Percentiles rank a stretch among this genome's conserved stretches.
Conservation (phyloP, 176 grass and related monocot species). For the Stipa capillata region DNA sequence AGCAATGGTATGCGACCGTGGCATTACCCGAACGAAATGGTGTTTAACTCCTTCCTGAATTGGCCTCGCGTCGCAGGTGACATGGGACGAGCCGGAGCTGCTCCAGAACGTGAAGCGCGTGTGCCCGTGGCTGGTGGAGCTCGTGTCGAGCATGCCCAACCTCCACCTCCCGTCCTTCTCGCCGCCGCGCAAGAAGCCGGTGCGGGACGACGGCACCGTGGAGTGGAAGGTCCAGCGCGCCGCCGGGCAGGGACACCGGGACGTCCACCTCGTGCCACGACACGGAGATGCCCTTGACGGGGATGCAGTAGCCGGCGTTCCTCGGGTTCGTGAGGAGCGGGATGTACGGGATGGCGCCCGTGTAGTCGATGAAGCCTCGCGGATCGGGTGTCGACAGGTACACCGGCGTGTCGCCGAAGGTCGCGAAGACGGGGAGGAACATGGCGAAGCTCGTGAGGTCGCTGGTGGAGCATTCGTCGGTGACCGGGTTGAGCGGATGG, state of each 20-base stretch:
- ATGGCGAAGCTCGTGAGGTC: constrained; percentile 21
- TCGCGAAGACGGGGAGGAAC: constrained; percentile 25
- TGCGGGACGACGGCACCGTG: constrained; percentile 44
- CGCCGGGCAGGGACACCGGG: not conserved
- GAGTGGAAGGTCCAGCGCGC: not conserved
- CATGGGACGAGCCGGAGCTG: too few species aligned
- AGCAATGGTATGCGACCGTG: too few species aligned
- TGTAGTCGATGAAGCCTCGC: not conserved
- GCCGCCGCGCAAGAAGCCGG: too few species aligned
- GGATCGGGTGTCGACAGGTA: not conserved
- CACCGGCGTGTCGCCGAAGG: constrained; percentile 42
- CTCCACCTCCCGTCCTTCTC: too few species aligned
- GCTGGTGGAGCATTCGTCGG: constrained; percentile 15
- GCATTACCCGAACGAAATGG: too few species aligned
- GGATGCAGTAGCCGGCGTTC: constrained; percentile 34
- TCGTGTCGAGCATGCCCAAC: too few species aligned
- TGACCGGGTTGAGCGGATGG: constrained; percentile 28
- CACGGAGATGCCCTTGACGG: constrained; percentile 17
- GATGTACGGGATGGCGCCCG: constrained; percentile 18
- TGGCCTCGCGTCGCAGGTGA: too few species aligned
- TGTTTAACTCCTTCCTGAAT: too few species aligned
- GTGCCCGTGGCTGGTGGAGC: too few species aligned
- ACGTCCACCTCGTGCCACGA: not conserved
- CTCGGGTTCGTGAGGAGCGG: constrained; percentile 24
- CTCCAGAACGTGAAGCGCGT: too few species aligned